A percentile compares a stretch with the other conserved stretches of the same genome.
Evolutionary conservation across 2,329 filamentous ascomycete genomes (phyloP).

Genomic region (Phaeomoniella chlamydospora): DNA sequence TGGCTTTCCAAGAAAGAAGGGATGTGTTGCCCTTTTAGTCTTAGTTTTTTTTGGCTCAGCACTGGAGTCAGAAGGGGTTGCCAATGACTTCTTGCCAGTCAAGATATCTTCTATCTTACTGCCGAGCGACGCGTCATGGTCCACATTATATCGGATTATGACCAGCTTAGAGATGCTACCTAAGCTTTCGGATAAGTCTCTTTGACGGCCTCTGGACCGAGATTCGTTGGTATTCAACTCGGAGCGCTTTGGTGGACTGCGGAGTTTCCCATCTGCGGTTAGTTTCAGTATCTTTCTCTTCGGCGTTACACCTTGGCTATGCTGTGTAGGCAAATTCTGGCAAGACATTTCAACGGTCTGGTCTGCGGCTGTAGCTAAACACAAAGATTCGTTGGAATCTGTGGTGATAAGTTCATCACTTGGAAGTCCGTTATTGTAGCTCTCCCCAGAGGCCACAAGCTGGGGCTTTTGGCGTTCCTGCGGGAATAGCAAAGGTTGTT

Average conservation of each 20-base stretch:
- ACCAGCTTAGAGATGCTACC: constrained; percentile 23
- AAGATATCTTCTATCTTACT: constrained; percentile 47
- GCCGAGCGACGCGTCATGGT: constrained; percentile 34
- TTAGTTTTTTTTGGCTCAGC: constrained; percentile 14
- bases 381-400: neutral
- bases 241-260: constrained; percentile 18
- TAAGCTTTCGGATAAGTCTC: neutral
- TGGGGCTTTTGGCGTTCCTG: neutral
- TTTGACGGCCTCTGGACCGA: neutral
- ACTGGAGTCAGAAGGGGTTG: constrained; percentile 6
- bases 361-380: neutral
- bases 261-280: constrained; percentile 26
- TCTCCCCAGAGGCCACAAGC: neutral
- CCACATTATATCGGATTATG: constrained; percentile 44
- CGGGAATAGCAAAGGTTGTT: neutral
- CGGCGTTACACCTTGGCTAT: constrained; percentile 26
- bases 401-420: neutral
- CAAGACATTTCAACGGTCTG: neutral
- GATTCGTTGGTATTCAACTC: neutral
- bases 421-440: no score
- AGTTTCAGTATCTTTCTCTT: constrained; percentile 34
- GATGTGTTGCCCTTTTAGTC: constrained; percentile 41
- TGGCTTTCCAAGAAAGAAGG: constrained; percentile 52
- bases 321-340: neutral
- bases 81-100: constrained; percentile 13